Evolutionary conservation across 2,329 filamentous ascomycete species (phyloP).

Genomic region (Cladophialophora bantiana): DNA sequence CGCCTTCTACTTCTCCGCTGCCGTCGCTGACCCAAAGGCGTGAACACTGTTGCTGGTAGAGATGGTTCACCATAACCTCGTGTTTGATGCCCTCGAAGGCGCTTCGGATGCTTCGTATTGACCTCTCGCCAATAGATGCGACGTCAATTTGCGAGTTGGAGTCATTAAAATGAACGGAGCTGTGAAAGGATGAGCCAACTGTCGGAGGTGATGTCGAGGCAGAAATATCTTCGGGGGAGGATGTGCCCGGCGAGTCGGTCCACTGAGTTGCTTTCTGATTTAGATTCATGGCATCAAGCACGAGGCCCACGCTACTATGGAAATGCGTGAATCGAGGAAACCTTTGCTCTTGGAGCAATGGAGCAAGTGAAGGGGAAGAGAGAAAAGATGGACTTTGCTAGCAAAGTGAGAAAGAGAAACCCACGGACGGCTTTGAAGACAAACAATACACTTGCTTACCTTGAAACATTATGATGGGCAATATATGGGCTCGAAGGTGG

Average conservation of each 20-base stretch:
- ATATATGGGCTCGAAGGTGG: neutral
- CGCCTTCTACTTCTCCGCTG: constrained; percentile 73
- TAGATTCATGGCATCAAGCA: neutral
- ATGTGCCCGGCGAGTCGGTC: neutral
- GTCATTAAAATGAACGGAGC: constrained; percentile 3
- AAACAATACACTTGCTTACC: neutral
- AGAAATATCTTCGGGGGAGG: constrained; percentile 3
- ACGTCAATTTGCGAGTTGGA: constrained; percentile 60
- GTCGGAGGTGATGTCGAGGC: neutral
- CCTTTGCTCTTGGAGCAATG: neutral
- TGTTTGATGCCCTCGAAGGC: constrained; percentile 77
- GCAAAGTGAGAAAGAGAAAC: neutral
- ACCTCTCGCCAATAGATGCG: constrained; percentile 49
- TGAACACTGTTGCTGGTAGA: constrained; percentile 80
- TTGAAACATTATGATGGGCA: neutral
- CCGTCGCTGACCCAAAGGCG: constrained; percentile 76
- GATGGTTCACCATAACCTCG: constrained; percentile 82
- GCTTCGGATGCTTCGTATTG: constrained; percentile 57
- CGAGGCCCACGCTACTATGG: neutral
- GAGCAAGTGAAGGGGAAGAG: neutral
- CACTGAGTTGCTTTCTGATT: constrained; percentile 1
- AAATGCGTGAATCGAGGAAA: neutral
- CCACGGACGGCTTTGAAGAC: neutral
- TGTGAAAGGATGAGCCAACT: neutral
- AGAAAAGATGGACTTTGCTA: neutral